Conservation (phyloP, 768 basidiomycete species). For the Lactarius sp. region DNA sequence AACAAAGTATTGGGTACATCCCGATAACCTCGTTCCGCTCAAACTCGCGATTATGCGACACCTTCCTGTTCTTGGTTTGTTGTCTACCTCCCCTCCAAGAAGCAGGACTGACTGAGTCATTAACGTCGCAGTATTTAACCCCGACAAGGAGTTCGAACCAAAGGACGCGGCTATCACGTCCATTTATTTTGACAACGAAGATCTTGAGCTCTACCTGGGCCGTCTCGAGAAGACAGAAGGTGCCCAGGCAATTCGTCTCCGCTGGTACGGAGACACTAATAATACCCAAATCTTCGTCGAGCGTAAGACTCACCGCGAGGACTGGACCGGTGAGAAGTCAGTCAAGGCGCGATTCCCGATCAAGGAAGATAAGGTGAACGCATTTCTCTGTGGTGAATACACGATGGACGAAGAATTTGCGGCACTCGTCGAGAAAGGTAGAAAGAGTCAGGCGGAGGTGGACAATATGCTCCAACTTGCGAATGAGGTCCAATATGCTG, state of each 20-base stretch:
- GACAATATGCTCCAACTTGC: conserved; percentile 94
- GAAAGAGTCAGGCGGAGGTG: conserved; percentile 88
- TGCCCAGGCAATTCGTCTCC: conserved; percentile 90
- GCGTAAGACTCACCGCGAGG: conserved; percentile 91
- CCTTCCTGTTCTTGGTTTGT: conserved; percentile 86
- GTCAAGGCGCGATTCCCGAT: conserved; percentile 96
- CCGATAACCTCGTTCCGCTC: conserved; percentile 88
- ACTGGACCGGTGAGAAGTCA: conserved; percentile 99
- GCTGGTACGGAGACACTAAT: conserved; percentile 93
- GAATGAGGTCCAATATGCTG: conserved; percentile 92
- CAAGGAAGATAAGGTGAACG: conserved; percentile 90
- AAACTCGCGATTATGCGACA: conserved; percentile 91
- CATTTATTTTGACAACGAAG: conserved; percentile 95
- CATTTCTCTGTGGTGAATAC: conserved; percentile 84
- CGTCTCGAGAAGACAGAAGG: conserved; percentile 98
- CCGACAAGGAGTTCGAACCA: conserved; percentile 85
- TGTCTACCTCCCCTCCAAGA: neutral
- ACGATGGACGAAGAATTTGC: conserved; percentile 93
- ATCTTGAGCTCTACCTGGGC: conserved; percentile 93
- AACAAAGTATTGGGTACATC: conserved; percentile 99
- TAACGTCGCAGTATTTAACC: conserved; percentile 71
- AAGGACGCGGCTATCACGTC: conserved; percentile 94
- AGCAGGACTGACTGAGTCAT: conserved; percentile 12
- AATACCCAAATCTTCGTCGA: conserved; percentile 83
- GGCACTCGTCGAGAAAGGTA: conserved; percentile 78